Base-by-base conservation (phyloP, 495 filamentous ascomycete genomes). In the Talaromyces proteolyticus region DNA sequence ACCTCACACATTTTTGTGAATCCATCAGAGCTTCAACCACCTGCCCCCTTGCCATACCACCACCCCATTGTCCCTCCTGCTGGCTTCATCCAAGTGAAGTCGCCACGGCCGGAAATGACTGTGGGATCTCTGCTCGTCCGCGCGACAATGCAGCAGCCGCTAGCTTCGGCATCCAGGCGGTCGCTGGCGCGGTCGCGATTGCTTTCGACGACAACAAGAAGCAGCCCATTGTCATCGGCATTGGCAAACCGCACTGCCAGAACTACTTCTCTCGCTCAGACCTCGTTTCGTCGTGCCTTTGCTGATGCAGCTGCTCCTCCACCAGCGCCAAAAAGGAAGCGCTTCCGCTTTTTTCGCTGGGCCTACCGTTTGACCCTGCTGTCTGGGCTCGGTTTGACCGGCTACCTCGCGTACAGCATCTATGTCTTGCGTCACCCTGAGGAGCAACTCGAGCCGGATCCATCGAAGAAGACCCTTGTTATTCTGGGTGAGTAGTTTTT, bases 391-490 rank as follows among this genome's bases (percentile, higher is more conserved):
- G 83, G 71, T 53, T 77, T 88, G 47, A 62, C 84, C 34, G 87
- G 70, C 42, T 87, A 82, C 53, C 65, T 93, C 45, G 84, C 80
- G 47, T 96, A 90, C 66, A 81, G 80, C 56, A 86, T 96, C 64
- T 95, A 89, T 66, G 68, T 80, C 24, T 80, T 87, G 55, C 82
- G 90, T 51, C 78, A 91, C 66, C 93, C 92, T 6, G 78, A 77
- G 16, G 86, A 93, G 25, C 93, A 97, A 73, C 68, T 76, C 36
- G 77, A 81, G 49, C 84, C 89, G 23, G 90, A 95, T 70, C 84
- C 91, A 51, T 69, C 60, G 46, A 99, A 97, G 88, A 97, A 97
- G 79, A 99, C 91, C 18, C 78, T 99, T 23, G 94, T 99, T 14
- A 83, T 99, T 61, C 79, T 99, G 36, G 93, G 93, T 96, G 81